These are phyloP conservation scores for Aspergillus coremiiformis DNA, from an alignment of 495 filamentous ascomycete species.

Conservation along the genomic window DNA sequence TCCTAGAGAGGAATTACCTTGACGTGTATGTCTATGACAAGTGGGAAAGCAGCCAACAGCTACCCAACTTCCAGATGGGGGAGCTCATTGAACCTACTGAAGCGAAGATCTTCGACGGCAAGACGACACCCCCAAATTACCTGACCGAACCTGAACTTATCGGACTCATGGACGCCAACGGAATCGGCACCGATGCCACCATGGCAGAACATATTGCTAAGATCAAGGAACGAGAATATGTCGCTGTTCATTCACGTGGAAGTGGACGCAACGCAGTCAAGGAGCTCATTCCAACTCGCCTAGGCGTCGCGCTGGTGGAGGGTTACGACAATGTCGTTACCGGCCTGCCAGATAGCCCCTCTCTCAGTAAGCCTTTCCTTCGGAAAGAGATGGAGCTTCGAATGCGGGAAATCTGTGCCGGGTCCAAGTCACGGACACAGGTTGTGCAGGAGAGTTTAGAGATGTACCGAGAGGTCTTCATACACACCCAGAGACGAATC, in stretches of 20 bases:
- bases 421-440: conserved; percentile 60
- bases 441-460: conserved; percentile 74
- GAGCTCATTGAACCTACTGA: conserved; percentile 85
- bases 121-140: conserved; percentile 76
- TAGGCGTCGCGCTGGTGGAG: conserved; percentile 85
- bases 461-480: conserved; percentile 78
- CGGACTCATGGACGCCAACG: conserved; percentile 95
- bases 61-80: conserved; percentile 68
- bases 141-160: conserved; percentile 97
- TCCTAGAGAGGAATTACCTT: conserved; percentile 83
- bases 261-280: conserved; percentile 53
- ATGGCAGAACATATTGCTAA: conserved; percentile 98
- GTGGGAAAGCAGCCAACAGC: conserved; percentile 79
- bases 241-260: conserved; percentile 53
- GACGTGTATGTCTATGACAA: conserved; percentile 95
- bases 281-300: conserved; percentile 83
- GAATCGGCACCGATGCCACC: conserved; percentile 95
- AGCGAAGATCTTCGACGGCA: conserved; percentile 79
- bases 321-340: conserved; percentile 78
- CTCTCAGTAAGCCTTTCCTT: conserved; percentile 91
- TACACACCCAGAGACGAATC: conserved; percentile 65
- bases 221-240: conserved; percentile 84
- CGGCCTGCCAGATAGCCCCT: conserved; percentile 66
- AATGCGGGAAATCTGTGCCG: conserved; percentile 93
- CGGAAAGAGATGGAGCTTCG: conserved; percentile 94